Conservation (phyloP, 176 grass and related monocot species). For the Aegilops longissima region DNA sequence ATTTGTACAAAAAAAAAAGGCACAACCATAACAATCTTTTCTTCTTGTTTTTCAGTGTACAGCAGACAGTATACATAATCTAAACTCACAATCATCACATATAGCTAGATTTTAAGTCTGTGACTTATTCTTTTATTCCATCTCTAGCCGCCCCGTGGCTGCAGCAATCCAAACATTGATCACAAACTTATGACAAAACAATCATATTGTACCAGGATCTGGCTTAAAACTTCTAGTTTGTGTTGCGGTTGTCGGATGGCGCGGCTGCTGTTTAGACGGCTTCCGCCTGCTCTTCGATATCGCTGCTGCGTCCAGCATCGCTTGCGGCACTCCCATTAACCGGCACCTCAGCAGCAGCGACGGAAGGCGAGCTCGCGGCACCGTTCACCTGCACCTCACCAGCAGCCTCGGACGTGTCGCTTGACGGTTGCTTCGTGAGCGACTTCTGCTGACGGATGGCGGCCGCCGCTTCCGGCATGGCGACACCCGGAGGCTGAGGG, state of each 20-base stretch:
- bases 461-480: constrained; percentile 68
- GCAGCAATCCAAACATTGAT: background rate
- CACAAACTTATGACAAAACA: background rate
- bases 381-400: constrained; percentile 35
- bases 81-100: background rate
- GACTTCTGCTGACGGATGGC: constrained; percentile 67
- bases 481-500: constrained; percentile 64
- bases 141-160: background rate
- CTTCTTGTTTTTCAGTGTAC: background rate
- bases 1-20: background rate
- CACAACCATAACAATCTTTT: background rate
- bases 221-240: background rate
- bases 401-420: constrained; percentile 10
- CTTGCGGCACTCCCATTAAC: background rate
- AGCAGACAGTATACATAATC: background rate
- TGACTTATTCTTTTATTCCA: constrained; percentile 8
- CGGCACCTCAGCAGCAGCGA: background rate
- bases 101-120: background rate
- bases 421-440: constrained; percentile 40
- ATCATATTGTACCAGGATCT: constrained; percentile 2
- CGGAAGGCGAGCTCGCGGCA: constrained; percentile 9
- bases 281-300: constrained; percentile 38
- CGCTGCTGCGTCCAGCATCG: constrained; percentile 15
- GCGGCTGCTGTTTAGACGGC: background rate
- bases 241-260: background rate